These are phyloP conservation scores for Xylariaceae sp. DNA, from an alignment of 2,329 filamentous ascomycete genomes.

Conservation along the genomic window DNA sequence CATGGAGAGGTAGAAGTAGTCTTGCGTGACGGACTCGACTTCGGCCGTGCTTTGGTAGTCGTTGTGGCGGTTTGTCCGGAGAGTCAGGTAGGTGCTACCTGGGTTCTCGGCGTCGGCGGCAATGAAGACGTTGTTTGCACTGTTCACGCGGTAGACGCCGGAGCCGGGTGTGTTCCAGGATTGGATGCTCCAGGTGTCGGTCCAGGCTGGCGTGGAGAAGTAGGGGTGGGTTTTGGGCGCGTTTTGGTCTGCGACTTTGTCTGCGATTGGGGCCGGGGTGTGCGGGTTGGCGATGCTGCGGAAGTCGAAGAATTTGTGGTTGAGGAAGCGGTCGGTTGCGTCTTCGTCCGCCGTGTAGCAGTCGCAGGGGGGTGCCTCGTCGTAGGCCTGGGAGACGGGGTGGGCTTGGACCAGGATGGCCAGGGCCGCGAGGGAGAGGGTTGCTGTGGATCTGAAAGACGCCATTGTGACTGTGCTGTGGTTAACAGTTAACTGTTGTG, in stretches of 20 bases:
- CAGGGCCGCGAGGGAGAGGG: conserved; percentile 1
- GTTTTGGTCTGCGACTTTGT: conserved; percentile 23
- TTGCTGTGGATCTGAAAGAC: neutral
- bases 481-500: neutral
- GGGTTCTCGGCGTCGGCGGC: conserved; percentile 33
- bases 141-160: conserved; percentile 34
- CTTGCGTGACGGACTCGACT: conserved; percentile 36
- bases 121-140: conserved; percentile 41
- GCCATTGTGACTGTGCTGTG: conserved; percentile 5
- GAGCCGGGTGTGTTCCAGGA: conserved; percentile 24
- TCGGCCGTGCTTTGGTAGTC: conserved; percentile 47
- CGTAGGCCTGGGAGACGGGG: conserved; percentile 2
- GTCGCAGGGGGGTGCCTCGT: conserved; percentile 7
- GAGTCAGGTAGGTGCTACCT: conserved; percentile 39
- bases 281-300: conserved; percentile 34
- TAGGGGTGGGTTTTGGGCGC: conserved; percentile 31
- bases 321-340: conserved; percentile 36
- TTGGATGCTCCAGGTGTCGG: conserved; percentile 30
- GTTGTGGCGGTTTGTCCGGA: conserved; percentile 42
- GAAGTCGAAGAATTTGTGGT: conserved; percentile 48
- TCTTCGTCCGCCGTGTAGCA: conserved; percentile 17
- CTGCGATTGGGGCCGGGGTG: conserved; percentile 26
- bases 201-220: conserved; percentile 32
- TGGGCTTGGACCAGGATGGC: conserved; percentile 6
- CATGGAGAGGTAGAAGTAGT: conserved; percentile 38